phyloP scores from a whole-genome alignment of 2,329 filamentous ascomycete genomes.

The Verticillium nubilum region DNA sequence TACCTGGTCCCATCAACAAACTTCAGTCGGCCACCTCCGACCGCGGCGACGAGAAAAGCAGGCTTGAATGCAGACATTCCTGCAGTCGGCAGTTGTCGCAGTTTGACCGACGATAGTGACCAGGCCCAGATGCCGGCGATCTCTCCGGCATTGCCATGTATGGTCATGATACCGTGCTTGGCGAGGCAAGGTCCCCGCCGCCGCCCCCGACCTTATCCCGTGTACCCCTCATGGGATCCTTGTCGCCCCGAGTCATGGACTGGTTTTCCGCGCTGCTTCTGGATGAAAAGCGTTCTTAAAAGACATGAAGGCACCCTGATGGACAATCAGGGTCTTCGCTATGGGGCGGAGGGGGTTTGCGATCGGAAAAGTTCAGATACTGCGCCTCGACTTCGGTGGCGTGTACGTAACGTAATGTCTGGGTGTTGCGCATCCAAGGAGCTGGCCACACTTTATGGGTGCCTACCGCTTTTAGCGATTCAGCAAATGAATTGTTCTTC shows the following conservation, averaged over 20 bases:
- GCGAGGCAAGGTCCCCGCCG: not conserved
- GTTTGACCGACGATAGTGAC: not conserved
- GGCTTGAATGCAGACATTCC: not conserved
- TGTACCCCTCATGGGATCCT: not conserved
- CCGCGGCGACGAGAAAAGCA: not conserved
- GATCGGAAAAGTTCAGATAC: not conserved
- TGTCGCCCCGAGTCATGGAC: not conserved
- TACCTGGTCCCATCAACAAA: not conserved
- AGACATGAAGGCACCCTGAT: not conserved
- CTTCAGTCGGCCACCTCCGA: not conserved
- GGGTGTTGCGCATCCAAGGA: not conserved
- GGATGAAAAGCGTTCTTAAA: not conserved
- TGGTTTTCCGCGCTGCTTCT: not conserved
- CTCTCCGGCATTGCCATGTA: not conserved
- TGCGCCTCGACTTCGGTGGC: not conserved
- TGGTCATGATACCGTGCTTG: not conserved
- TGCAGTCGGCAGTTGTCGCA: not conserved
- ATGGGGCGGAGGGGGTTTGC: not conserved
- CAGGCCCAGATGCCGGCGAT: not conserved
- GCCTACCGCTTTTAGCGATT: too few relatives aligned
- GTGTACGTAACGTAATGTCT: not conserved
- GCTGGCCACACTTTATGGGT: too few relatives aligned
- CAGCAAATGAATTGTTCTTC: too few relatives aligned
- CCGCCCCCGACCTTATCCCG: not conserved
- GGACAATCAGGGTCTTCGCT: not conserved